Evolutionary conservation across 345 rosid genomes (phyloP), one percentile per base, ranked within the genome.

Genomic region (Citrus glauca): DNA sequence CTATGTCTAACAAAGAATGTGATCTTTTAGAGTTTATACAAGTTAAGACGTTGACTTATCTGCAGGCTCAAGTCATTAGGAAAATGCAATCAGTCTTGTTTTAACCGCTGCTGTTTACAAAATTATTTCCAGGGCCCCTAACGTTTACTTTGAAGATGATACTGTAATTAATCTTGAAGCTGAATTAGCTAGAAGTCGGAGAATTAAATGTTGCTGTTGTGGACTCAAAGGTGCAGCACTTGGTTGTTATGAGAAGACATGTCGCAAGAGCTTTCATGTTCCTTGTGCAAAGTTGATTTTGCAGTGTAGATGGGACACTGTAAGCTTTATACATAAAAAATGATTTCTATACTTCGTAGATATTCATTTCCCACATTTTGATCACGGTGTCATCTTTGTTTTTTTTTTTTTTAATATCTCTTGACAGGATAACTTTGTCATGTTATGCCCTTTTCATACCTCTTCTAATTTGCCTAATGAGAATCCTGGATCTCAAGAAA

Each of bases 151-250:
- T 84, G 87, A 90, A 79, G 84, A 85, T 77, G 91, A 85, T 19
- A 85, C 79, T 71, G 95, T 87, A 73, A 84, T 94, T 79, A 92
- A 96, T 81, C 98, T 96, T 45, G 93, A 90, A 81, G 91, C 86
- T 81, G 99, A 96, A 83, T 64, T 96, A 81, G 84, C 91, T 75
- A 92, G 99, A 88, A 91, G 97, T 76, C 80, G 80, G 71, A 89
- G 90, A 84, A 92, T 96, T 64, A 89, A 78, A 78, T 96, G 98
- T 80, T 82, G 90, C 82, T 84, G 88, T 77, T 96, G 99, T 75
- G 94, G 93, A 55, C 87, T 88, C 80, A 96, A 94, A 86, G 98
- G 99, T 57, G 99, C 99, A 72, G 94, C 97, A 27, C 93, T 96
- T 77, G 98, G 99, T 48, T 94, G 99, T 85, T 96, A 87, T 84